Conservation (phyloP, 2,329 filamentous ascomycete species). For the Xylaria digitata region DNA sequence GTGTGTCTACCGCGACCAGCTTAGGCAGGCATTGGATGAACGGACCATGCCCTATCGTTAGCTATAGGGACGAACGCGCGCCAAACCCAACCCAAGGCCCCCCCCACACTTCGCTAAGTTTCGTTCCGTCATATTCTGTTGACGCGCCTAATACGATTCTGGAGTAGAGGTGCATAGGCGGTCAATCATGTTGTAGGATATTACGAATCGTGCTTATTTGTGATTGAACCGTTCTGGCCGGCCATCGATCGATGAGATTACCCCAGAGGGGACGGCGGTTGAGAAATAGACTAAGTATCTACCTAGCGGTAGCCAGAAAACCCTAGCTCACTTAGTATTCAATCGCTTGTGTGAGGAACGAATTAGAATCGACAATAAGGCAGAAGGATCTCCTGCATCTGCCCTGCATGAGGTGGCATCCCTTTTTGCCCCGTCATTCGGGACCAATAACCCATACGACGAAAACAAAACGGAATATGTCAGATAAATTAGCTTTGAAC, state of each 20-base stretch:
- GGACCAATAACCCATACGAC: constrained; percentile 29
- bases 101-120: constrained; percentile 10
- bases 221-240: constrained; percentile 5
- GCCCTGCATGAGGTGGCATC: constrained; percentile 34
- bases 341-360: constrained; percentile 11
- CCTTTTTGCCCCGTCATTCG: constrained; percentile 18
- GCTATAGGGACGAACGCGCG: constrained; percentile 4
- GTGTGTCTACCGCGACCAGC: constrained; percentile 7
- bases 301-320: too few species aligned
- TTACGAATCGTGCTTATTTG: constrained; percentile 27
- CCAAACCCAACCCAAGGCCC: constrained; percentile 28
- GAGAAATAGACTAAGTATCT: constrained; percentile 3
- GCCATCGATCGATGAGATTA: constrained; percentile 11
- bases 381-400: constrained; percentile 28
- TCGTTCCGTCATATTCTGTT: constrained; percentile 17
- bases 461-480: constrained; percentile 39
- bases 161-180: constrained; percentile 20
- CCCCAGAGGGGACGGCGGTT: constrained; percentile 16
- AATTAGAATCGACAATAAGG: constrained; percentile 12
- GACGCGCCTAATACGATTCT: constrained; percentile 17
- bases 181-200: constrained; percentile 6
- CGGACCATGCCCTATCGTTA: constrained; percentile 23
- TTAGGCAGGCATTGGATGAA: constrained; percentile 30
- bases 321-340: neutral
- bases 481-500: constrained; percentile 26